Base-by-base conservation (phyloP, 169 alveolate species). In the Eimeria acervulina region DNA sequence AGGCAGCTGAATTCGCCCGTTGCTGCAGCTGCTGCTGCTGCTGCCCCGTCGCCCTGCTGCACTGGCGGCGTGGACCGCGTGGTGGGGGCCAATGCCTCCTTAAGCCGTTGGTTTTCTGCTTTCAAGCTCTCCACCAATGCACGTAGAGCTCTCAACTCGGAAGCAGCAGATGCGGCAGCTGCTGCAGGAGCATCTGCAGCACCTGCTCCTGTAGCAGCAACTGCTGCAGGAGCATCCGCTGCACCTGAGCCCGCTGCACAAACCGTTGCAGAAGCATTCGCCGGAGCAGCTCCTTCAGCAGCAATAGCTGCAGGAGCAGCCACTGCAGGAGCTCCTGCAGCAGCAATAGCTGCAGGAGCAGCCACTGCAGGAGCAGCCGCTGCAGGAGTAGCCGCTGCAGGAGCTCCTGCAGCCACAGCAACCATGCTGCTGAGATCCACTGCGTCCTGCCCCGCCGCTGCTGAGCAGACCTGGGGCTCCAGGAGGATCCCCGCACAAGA, bases 41-140 rank as follows among this genome's bases (percentile, higher is more conserved):
- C 78, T 66, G 78, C 85, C 85, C 1, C 47, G 51, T 40, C 26
- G 85, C 2, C 26, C 78, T 23, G 78, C 26, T 66, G 59, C 59
- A 17, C 15, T 10, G 59, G 59, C 59, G 59, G 21, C 7, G 59
- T 12, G 59, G 59, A 51, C 21, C 59, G 59, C 59, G 21, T 51
- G 59, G 21, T 10, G 15, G 21, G 59, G 2, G 2, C 0, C 59
- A 40, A 33, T 78, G 55, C 89, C 61, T 78, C 89, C 89, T 78
- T 38, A n/a, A 78, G 63, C 59, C 33, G 66, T 26, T 26, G 26
- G 33, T 78, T 78, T 59, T 78, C 66, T 33, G 23, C 66, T 28
- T 31, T 13, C 63, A 78, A 15, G 15, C 66, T 78, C 38, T 51
- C 89, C 31, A 78, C 89, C 89, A 78, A 13, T 19, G 8, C 89